phyloP scores from a whole-genome alignment of 2,329 filamentous ascomycete genomes.

The Aspergillus oerlinghausenensis region DNA sequence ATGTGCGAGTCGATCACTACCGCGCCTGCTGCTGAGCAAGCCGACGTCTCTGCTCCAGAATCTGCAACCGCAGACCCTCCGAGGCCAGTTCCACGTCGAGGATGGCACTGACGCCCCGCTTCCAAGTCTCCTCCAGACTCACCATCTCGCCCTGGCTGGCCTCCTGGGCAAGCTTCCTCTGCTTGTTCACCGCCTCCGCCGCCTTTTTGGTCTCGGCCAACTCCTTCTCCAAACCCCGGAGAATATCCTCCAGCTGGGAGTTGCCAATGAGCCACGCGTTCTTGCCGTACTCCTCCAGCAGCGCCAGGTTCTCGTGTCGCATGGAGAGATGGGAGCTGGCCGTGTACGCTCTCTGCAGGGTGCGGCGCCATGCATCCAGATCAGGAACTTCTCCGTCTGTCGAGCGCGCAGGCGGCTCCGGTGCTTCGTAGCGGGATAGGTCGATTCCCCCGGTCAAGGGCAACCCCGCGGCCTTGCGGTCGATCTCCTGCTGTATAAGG shows the following conservation, averaged over 20 bases:
- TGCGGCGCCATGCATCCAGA: conserved; percentile 46
- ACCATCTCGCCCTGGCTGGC: conserved; percentile 67
- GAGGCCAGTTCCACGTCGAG: conserved; percentile 84
- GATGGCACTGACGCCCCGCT: conserved; percentile 68
- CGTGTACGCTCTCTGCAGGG: conserved; percentile 54
- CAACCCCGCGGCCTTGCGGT: conserved; percentile 58
- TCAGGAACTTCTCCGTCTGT: conserved; percentile 28
- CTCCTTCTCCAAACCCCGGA: conserved; percentile 68
- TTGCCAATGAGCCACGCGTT: conserved; percentile 91
- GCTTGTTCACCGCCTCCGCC: conserved; percentile 68
- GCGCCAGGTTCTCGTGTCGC: conserved; percentile 57
- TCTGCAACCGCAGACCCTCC: conserved; percentile 64
- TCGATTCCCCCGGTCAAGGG: conserved; percentile 64
- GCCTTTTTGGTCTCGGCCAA: conserved; percentile 63
- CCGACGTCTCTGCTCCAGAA: conserved; percentile 56
- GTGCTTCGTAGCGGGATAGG: conserved; percentile 75
- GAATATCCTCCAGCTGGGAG: conserved; percentile 68
- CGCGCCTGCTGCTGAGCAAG: conserved; percentile 31
- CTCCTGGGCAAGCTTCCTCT: conserved; percentile 66
- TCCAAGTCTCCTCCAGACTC: conserved; percentile 74
- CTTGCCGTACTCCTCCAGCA: conserved; percentile 78
- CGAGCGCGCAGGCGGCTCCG: conserved; percentile 53
- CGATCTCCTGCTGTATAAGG: conserved; percentile 63
- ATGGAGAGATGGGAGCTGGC: conserved; percentile 55
- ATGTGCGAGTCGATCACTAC: conserved; percentile 7